Conservation (phyloP, 2,329 filamentous ascomycete species). For the Magnaporthiopsis rhizophila region DNA sequence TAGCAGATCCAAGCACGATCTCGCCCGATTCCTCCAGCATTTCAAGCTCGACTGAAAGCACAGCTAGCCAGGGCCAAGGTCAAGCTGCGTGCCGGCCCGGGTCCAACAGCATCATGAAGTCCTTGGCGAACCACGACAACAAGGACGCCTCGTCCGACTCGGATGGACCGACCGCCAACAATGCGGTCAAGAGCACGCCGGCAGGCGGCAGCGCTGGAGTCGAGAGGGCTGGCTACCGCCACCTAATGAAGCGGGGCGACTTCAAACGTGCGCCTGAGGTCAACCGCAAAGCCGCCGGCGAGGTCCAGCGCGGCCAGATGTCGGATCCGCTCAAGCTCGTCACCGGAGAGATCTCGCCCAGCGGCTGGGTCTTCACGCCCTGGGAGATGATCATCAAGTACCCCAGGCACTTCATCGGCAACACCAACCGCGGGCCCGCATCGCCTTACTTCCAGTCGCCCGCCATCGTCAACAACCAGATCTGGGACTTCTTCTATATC, state of each 20-base stretch:
- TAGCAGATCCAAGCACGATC: neutral
- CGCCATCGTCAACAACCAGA: constrained; percentile 46
- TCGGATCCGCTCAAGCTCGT: constrained; percentile 16
- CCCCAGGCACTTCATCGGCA: constrained; percentile 50
- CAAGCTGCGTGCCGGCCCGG: neutral
- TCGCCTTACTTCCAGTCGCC: constrained; percentile 46
- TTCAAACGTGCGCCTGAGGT: constrained; percentile 6
- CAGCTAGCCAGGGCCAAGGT: neutral
- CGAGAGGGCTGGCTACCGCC: neutral
- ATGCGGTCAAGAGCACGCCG: neutral
- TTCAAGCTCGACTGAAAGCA: neutral
- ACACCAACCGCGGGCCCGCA: constrained; percentile 39
- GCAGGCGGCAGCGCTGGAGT: too few species aligned
- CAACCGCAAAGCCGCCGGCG: neutral
- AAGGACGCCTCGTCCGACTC: neutral
- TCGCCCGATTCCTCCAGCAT: neutral
- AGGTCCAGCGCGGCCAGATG: constrained; percentile 1
- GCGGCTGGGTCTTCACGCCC: constrained; percentile 31
- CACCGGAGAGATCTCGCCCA: constrained; percentile 18
- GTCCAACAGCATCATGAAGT: too few species aligned
- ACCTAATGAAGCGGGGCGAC: neutral
- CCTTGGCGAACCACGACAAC: too few species aligned
- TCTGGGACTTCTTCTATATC: constrained; percentile 73
- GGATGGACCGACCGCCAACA: neutral
- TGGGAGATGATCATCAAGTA: constrained; percentile 50